Evolutionary conservation across 2,329 filamentous ascomycete genomes (phyloP).

Genomic region (Xylariaceae sp.): DNA sequence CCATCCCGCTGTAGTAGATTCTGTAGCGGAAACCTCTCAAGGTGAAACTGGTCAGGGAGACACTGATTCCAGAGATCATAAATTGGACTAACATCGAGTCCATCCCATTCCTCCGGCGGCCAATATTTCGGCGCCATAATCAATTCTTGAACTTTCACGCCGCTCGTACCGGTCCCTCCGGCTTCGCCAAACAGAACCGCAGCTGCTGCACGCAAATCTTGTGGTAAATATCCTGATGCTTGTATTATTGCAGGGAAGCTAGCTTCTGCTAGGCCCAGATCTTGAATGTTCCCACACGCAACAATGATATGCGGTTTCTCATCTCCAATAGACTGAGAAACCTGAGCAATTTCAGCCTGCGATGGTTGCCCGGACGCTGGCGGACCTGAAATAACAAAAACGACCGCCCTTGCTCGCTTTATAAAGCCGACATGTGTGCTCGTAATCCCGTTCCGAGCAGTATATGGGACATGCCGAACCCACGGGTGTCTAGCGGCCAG

Average conservation of each 20-base stretch:
- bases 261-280: slow-evolving; percentile 46
- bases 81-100: slow-evolving; percentile 43
- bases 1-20: slow-evolving; percentile 59
- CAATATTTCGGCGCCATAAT: slow-evolving; percentile 46
- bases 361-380: slow-evolving; percentile 54
- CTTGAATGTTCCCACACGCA: slow-evolving; percentile 54
- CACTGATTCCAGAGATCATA: slow-evolving; percentile 55
- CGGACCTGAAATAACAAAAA: slow-evolving; percentile 65
- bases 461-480: slow-evolving; percentile 76
- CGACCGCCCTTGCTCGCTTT: slow-evolving; percentile 60
- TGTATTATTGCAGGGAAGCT: slow-evolving; percentile 60
- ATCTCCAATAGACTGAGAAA: slow-evolving; percentile 51
- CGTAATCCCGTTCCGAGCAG: slow-evolving; percentile 67
- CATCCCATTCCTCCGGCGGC: slow-evolving; percentile 48
- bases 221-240: slow-evolving; percentile 53
- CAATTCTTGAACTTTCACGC: slow-evolving; percentile 40
- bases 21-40: slow-evolving; percentile 50
- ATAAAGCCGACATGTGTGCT: slow-evolving; percentile 68
- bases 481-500: slow-evolving; percentile 64
- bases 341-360: slow-evolving; percentile 58
- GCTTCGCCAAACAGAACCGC: slow-evolving; percentile 56
- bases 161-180: slow-evolving; percentile 20
- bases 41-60: slow-evolving; percentile 52
- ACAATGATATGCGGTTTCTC: slow-evolving; percentile 58
- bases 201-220: slow-evolving; percentile 57